These are phyloP conservation scores for Friedmanniomyces simplex DNA, from an alignment of 495 filamentous ascomycete species.

Conservation along the genomic window DNA sequence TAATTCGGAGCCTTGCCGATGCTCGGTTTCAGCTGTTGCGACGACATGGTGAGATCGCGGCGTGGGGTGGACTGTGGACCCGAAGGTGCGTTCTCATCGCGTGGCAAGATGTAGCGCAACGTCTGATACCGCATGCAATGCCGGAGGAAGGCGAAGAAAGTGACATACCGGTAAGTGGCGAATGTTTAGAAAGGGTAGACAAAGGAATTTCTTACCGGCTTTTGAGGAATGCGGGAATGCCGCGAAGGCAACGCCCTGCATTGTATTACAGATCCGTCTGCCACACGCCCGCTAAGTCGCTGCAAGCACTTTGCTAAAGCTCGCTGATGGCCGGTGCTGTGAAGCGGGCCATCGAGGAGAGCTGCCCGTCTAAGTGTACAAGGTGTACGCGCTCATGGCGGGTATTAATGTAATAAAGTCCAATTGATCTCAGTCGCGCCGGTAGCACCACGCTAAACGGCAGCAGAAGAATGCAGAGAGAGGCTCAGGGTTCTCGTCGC, in stretches of 20 bases:
- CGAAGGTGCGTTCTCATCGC: background rate
- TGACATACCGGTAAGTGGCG: slow-evolving; percentile 1
- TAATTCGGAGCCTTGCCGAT: background rate
- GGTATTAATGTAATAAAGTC: background rate
- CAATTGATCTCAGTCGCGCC: background rate
- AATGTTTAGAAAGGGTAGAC: background rate
- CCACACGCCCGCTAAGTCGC: background rate
- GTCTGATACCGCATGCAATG: background rate
- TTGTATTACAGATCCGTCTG: background rate
- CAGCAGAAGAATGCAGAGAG: background rate
- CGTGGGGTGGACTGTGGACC: background rate
- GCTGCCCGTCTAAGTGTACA: background rate
- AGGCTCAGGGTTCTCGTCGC: background rate
- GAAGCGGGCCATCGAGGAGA: background rate
- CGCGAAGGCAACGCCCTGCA: background rate
- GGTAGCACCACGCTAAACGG: background rate
- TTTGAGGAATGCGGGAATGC: background rate
- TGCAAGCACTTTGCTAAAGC: background rate
- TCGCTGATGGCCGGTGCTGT: background rate
- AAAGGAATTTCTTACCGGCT: background rate
- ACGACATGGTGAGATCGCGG: background rate
- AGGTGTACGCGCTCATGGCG: background rate
- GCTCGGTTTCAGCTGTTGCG: background rate
- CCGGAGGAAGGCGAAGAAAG: background rate
- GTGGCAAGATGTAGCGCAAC: background rate